Evolutionary conservation across 2,329 filamentous ascomycete species (phyloP).

Genomic region (Diaporthe citri): DNA sequence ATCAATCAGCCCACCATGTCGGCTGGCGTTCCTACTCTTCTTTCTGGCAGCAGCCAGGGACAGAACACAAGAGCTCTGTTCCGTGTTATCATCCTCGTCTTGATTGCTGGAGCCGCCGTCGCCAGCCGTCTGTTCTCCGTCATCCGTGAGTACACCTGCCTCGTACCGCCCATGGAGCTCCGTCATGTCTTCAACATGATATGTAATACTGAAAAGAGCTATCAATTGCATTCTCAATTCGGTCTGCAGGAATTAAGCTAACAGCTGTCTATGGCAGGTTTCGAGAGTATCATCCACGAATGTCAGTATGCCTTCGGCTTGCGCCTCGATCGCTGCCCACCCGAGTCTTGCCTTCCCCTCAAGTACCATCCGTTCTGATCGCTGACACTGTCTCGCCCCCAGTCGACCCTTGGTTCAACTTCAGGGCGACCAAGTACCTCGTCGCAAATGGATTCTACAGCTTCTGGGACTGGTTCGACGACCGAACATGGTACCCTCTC

Average conservation of each 20-base stretch:
- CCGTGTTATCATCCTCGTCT: slow-evolving; percentile 87
- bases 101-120: slow-evolving; percentile 92
- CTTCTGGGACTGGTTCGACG: slow-evolving; percentile 99
- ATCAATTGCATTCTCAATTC: neutral
- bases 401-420: slow-evolving; percentile 99
- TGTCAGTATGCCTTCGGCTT: slow-evolving; percentile 72
- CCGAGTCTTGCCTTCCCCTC: slow-evolving; percentile 23
- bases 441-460: slow-evolving; percentile 97
- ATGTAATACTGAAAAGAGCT: neutral
- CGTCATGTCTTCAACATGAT: slow-evolving; percentile 33
- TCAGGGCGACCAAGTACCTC: slow-evolving; percentile 97
- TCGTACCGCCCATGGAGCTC: slow-evolving; percentile 37
- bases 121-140: slow-evolving; percentile 97
- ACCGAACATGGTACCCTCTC: slow-evolving; percentile 99
- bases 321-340: slow-evolving; percentile 36
- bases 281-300: slow-evolving; percentile 99
- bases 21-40: slow-evolving; percentile 61
- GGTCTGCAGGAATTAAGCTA: slow-evolving; percentile 46
- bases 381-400: slow-evolving; percentile 48
- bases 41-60: slow-evolving; percentile 83
- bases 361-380: slow-evolving; percentile 44
- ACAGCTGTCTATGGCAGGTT: slow-evolving; percentile 68
- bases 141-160: slow-evolving; percentile 77
- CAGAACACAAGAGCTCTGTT: slow-evolving; percentile 87
- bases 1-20: slow-evolving; percentile 56